Evolutionary conservation across 2,329 filamentous ascomycete genomes (phyloP), one percentile per base, ranked within the genome.

Genomic region (Colletotrichum tanaceti): DNA sequence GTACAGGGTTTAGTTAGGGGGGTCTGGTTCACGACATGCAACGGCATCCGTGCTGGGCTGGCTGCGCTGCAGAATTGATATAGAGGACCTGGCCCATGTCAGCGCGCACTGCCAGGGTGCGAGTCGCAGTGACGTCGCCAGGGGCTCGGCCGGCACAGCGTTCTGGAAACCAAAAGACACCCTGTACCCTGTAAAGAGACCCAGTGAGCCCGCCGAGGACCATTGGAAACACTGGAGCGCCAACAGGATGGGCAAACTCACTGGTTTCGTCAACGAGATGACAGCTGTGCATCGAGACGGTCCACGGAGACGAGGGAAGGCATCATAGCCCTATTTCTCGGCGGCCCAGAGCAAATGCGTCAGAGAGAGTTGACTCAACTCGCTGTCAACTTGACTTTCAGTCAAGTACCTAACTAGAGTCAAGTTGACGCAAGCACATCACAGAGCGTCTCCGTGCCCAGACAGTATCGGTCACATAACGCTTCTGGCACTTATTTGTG

Each of bases 151-250:
- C 24, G 18, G 49, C 18, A 18, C n/a, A 58, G 46, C 10, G 35
- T 58, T 64, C 62, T 64, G 62, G 54, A 59, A 64, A 38, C 44
- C 46, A 32, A 38, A 38, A 50, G 14, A 41, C n/a, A 39, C 53
- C 46, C 55, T 44, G 38, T 18, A 39, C 53, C 46, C 55, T 44
- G 35, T 18, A 32, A 35, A 11, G 13, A 47, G 43, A 43, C 44
- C 16, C 18, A 3, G 44, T 18, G 11, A 63, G 10, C 22, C 62
- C 24, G 14, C 46, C 22, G 46, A 39, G 65, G 49, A 47, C 61
- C 61, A 52, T 58, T 50, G 49, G 58, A 66, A 66, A 66, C 65
- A 68, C 62, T 63, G 58, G 50, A 63, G 58, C 58, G 52, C 62
- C 65, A 65, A 46, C 62, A 60, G 55, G n/a, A 41, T 43, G 43